Evolutionary conservation across 176 grass and related monocot species (phyloP).

Genomic region (Neostapfia colusana): DNA sequence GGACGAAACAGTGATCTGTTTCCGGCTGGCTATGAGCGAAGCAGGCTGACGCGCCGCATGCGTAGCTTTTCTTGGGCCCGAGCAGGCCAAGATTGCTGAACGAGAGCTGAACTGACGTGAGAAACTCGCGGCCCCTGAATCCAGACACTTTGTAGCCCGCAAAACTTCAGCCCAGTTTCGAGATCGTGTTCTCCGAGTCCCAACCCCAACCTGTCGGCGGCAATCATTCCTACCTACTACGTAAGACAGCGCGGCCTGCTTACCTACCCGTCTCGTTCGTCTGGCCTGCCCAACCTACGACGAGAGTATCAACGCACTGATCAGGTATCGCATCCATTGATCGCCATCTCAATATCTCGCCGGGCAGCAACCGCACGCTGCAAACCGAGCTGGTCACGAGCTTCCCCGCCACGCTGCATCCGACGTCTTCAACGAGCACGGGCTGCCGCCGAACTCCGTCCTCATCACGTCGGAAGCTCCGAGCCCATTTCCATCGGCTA

Average conservation of each 20-base stretch:
- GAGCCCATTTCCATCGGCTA: background rate
- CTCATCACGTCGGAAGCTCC: background rate
- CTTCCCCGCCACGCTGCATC: background rate
- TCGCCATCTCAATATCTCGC: background rate
- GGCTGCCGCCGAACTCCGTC: background rate
- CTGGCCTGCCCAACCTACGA: background rate
- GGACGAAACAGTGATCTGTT: background rate
- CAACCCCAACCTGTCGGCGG: background rate
- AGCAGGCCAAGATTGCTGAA: background rate
- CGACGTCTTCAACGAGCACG: background rate
- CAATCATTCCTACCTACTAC: background rate
- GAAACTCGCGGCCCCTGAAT: background rate
- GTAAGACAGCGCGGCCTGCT: background rate
- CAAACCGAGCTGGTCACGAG: background rate
- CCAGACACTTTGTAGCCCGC: background rate
- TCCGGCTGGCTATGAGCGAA: background rate
- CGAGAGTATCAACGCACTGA: background rate
- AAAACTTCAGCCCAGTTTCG: background rate
- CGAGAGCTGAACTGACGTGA: background rate
- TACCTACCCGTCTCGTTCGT: no score
- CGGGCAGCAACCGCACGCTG: background rate
- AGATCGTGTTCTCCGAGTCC: background rate
- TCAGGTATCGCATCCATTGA: background rate
- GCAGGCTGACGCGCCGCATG: background rate
- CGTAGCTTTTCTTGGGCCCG: background rate